These are phyloP conservation scores for Alternaria dauci DNA, from an alignment of 2,329 filamentous ascomycete species.

Conservation along the genomic window DNA sequence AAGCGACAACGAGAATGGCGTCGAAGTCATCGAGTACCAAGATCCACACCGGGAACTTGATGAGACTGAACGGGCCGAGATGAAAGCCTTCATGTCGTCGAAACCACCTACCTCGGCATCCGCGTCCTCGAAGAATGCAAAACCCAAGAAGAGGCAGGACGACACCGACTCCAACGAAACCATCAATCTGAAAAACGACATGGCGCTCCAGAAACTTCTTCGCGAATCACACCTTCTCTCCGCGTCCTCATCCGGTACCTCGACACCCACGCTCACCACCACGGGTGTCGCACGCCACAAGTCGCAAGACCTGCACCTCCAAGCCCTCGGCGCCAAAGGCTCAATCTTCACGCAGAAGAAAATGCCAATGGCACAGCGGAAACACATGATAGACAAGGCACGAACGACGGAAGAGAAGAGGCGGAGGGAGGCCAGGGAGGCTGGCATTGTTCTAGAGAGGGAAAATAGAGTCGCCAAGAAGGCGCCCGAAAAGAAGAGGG, in stretches of 20 bases:
- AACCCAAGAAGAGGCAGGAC: constrained; percentile 27
- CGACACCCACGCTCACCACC: constrained; percentile 53
- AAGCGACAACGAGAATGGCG: constrained; percentile 54
- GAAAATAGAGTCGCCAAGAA: constrained; percentile 51
- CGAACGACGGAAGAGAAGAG: constrained; percentile 72
- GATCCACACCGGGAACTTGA: constrained; percentile 20
- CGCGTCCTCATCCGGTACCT: constrained; percentile 57
- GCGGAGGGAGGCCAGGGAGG: constrained; percentile 82
- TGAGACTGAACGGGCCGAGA: constrained; percentile 64
- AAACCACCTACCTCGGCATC: constrained; percentile 59
- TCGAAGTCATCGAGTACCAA: constrained; percentile 55
- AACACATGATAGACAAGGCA: constrained; percentile 79
- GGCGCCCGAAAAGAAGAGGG: constrained; percentile 60
- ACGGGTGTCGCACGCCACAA: constrained; percentile 78
- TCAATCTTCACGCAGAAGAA: constrained; percentile 80
- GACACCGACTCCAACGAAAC: constrained; percentile 64
- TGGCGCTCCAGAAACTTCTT: constrained; percentile 88
- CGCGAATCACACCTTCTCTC: constrained; percentile 88
- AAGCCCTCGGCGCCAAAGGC: constrained; percentile 78
- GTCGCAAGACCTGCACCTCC: constrained; percentile 83
- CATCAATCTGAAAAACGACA: constrained; percentile 84
- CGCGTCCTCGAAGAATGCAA: constrained; percentile 22
- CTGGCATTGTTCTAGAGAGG: constrained; percentile 85
- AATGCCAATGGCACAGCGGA: constrained; percentile 88
- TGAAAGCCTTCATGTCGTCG: constrained; percentile 78